Conservation (phyloP, 2,329 filamentous ascomycete genomes). For the Ophiostoma populinum region DNA sequence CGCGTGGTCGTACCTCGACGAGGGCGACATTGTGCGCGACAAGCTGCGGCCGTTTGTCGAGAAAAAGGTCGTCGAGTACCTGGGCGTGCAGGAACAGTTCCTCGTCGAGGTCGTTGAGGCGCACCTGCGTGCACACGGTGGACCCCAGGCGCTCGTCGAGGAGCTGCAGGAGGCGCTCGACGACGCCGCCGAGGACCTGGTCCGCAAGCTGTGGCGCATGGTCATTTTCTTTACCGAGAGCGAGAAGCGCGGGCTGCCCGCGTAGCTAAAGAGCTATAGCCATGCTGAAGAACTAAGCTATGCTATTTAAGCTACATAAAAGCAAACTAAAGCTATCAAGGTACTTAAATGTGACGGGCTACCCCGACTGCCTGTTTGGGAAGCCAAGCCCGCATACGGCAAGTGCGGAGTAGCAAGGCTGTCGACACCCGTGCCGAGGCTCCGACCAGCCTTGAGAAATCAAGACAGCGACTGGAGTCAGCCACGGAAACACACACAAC, state of each 20-base stretch:
- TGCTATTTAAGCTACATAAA: too few relatives aligned
- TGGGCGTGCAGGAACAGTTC: conserved; percentile 92
- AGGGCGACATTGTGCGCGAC: conserved; percentile 51
- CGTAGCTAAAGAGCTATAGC: conserved; percentile 24
- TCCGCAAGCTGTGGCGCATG: conserved; percentile 97
- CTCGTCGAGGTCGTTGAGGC: conserved; percentile 85
- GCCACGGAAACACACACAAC: too few relatives aligned
- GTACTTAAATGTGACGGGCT: too few relatives aligned
- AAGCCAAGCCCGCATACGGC: too few relatives aligned
- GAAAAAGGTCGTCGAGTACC: conserved; percentile 93
- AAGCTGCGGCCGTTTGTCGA: conserved; percentile 90
- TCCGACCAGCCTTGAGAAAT: too few relatives aligned
- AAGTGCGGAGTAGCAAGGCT: too few relatives aligned
- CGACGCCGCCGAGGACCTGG: conserved; percentile 82
- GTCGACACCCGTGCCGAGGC: too few relatives aligned
- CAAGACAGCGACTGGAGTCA: too few relatives aligned
- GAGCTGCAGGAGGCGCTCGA: conserved; percentile 80
- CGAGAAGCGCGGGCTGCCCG: conserved; percentile 73
- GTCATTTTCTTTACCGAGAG: conserved; percentile 94
- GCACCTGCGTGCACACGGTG: conserved; percentile 58
- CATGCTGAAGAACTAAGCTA: too few relatives aligned
- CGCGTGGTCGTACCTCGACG: conserved; percentile 82
- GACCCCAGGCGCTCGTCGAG: conserved; percentile 65
- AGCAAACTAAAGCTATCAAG: too few relatives aligned
- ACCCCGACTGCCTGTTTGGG: too few relatives aligned